These are phyloP conservation scores for Lasiosphaeriaceae sp. DNA, from an alignment of 495 filamentous ascomycete species.

Conservation along the genomic window DNA sequence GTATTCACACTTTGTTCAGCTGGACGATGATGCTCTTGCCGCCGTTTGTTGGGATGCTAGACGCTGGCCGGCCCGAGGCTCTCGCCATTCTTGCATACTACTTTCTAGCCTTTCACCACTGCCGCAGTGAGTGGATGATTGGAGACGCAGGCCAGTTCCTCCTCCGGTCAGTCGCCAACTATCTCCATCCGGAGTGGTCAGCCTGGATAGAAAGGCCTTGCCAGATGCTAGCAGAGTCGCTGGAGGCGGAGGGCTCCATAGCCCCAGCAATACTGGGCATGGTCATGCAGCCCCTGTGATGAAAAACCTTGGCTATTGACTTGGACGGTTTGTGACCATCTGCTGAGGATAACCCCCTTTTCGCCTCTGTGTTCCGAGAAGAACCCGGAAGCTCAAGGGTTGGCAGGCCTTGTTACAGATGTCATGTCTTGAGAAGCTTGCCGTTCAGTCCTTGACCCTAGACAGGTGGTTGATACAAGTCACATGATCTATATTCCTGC, in stretches of 20 bases:
- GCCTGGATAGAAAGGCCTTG: slow-evolving; percentile 25
- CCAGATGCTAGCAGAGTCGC: slow-evolving; percentile 13
- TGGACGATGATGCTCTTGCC: slow-evolving; percentile 21
- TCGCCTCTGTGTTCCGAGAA: too few species aligned
- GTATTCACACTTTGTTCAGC: slow-evolving; percentile 16
- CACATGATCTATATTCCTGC: slow-evolving; percentile 20
- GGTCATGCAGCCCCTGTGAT: too few species aligned
- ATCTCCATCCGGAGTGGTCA: slow-evolving; percentile 26
- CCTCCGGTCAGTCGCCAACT: slow-evolving; percentile 12
- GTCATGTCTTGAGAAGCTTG: too few species aligned
- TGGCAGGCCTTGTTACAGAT: too few species aligned
- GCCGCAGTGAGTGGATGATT: slow-evolving; percentile 22
- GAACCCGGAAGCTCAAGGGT: too few species aligned
- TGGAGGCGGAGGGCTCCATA: slow-evolving; percentile 4
- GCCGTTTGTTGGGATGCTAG: slow-evolving; percentile 21
- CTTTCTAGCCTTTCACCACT: slow-evolving; percentile 24
- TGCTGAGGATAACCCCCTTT: too few species aligned
- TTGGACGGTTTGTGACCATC: too few species aligned
- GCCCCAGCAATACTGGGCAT: too few species aligned
- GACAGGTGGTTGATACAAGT: slow-evolving; percentile 2
- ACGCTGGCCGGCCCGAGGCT: slow-evolving; percentile 22
- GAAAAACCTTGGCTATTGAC: too few species aligned
- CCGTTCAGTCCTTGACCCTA: not conserved
- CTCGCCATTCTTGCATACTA: slow-evolving; percentile 29
- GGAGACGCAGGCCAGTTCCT: slow-evolving; percentile 22